A percentile compares a stretch with the other conserved stretches of the same genome.
Evolutionary conservation across 129 eudicot species (phyloP).

Genomic region (Chrysanthemum makinoi): DNA sequence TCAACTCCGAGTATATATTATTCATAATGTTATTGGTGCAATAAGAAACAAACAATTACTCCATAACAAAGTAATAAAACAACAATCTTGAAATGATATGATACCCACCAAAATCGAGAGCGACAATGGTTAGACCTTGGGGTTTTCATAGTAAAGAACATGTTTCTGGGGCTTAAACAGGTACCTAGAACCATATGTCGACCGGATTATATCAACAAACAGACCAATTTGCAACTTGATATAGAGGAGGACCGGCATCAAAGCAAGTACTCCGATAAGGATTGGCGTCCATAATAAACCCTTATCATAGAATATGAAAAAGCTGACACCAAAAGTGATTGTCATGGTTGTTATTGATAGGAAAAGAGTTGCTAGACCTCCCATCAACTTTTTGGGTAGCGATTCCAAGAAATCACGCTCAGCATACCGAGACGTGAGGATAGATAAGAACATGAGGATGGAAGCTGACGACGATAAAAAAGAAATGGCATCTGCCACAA

Average conservation of each 20-base stretch:
- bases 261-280: conserved; percentile 23
- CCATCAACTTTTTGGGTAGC: conserved; percentile 24
- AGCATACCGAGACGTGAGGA: conserved; percentile 35
- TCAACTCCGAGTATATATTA: too few species aligned
- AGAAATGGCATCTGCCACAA: conserved; percentile 35
- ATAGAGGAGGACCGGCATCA: conserved; percentile 20
- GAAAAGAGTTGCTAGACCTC: conserved; percentile 20
- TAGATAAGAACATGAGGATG: conserved; percentile 20
- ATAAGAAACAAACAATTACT: too few species aligned
- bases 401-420: conserved; percentile 31
- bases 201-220: conserved; percentile 5
- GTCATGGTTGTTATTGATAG: conserved; percentile 25
- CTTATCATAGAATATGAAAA: conserved; percentile 33
- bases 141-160: conserved; percentile 17
- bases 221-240: conserved; percentile 20
- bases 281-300: conserved; percentile 28
- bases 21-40: too few species aligned
- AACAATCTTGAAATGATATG: too few species aligned
- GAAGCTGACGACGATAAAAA: conserved; percentile 17
- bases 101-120: background rate
- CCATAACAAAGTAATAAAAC: too few species aligned
- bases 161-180: conserved; percentile 21
- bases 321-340: conserved; percentile 23
- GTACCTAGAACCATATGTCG: conserved; percentile 17
- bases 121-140: conserved; percentile 21